A percentile compares a stretch with the other conserved stretches of the same genome.
phyloP scores from a whole-genome alignment of 345 rosid genomes.

The Murraya paniculata region DNA sequence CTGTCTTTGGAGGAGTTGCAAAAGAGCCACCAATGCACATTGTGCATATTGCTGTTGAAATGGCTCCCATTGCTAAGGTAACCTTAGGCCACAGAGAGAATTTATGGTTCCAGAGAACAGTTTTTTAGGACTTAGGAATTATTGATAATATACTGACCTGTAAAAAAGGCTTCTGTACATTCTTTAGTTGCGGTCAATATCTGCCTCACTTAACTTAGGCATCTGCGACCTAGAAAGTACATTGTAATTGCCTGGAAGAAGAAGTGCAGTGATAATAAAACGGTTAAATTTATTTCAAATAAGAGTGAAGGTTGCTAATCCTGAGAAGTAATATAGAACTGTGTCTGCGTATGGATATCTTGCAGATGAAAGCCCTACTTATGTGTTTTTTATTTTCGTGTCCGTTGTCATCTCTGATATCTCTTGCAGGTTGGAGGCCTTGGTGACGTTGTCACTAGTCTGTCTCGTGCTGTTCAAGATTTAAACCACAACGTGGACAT shows the following conservation, averaged over 20 bases:
- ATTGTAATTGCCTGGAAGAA: neutral
- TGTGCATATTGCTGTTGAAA: conserved; percentile 92
- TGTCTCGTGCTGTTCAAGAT: conserved; percentile 97
- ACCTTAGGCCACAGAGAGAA: neutral
- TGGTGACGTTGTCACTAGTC: conserved; percentile 95
- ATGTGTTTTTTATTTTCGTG: neutral
- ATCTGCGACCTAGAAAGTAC: neutral
- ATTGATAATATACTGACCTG: neutral
- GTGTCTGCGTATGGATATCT: neutral
- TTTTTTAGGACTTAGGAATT: neutral
- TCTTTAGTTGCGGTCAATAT: neutral
- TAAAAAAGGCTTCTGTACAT: neutral
- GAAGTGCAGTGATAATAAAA: neutral
- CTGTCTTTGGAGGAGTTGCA: conserved; percentile 64
- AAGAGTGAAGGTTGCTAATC: neutral
- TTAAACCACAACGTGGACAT: conserved; percentile 82
- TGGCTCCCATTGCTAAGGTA: conserved; percentile 99
- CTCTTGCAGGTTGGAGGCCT: conserved; percentile 88
- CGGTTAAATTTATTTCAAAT: neutral
- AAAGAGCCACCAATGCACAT: conserved; percentile 89
- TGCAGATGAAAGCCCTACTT: neutral
- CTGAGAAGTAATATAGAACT: neutral
- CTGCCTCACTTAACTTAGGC: neutral
- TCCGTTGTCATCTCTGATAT: conserved; percentile 10
- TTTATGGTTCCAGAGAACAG: neutral